Conservation (phyloP, 257 asterid species). For the Euphrasia confusa region DNA sequence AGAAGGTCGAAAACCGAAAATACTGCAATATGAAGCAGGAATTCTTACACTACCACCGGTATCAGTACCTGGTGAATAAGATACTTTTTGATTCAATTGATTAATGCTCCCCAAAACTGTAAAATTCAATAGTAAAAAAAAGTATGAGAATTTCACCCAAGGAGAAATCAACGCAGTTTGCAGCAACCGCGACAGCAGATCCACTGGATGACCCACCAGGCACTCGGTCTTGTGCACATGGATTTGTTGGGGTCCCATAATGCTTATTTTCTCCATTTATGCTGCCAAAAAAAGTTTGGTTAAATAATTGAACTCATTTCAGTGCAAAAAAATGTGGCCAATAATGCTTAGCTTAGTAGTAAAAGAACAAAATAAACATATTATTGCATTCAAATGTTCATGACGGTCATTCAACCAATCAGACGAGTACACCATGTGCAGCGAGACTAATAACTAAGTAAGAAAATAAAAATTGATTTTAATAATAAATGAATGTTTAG, state of each 20-base stretch:
- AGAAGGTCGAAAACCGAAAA: constrained; percentile 84
- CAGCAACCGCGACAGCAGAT: constrained; percentile 89
- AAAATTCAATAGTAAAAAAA: background rate
- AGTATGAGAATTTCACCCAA: constrained; percentile 38
- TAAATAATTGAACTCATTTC: constrained; percentile 7
- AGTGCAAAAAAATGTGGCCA: background rate
- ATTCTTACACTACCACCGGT: constrained; percentile 95
- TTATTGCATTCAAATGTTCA: too few relatives aligned
- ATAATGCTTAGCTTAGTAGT: too few relatives aligned
- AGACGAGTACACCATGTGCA: too few relatives aligned
- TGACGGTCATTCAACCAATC: too few relatives aligned
- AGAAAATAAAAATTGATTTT: too few relatives aligned
- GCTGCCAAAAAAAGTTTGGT: constrained; percentile 41
- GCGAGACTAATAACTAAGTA: too few relatives aligned
- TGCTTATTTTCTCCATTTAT: constrained; percentile 84
- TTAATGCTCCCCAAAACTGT: background rate
- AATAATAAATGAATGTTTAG: too few relatives aligned
- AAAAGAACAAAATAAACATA: too few relatives aligned
- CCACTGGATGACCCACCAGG: constrained; percentile 99
- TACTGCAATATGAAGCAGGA: constrained; percentile 87
- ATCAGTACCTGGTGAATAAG: constrained; percentile 59
- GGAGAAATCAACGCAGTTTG: constrained; percentile 70
- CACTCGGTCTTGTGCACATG: constrained; percentile 73
- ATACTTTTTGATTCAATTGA: constrained; percentile 12
- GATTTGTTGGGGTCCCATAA: constrained; percentile 81